A percentile compares a stretch with the other conserved stretches of the same genome.
These are phyloP conservation scores for Grosmannia clavigera DNA, from an alignment of 2,329 filamentous ascomycete species.

Conservation along the genomic window DNA sequence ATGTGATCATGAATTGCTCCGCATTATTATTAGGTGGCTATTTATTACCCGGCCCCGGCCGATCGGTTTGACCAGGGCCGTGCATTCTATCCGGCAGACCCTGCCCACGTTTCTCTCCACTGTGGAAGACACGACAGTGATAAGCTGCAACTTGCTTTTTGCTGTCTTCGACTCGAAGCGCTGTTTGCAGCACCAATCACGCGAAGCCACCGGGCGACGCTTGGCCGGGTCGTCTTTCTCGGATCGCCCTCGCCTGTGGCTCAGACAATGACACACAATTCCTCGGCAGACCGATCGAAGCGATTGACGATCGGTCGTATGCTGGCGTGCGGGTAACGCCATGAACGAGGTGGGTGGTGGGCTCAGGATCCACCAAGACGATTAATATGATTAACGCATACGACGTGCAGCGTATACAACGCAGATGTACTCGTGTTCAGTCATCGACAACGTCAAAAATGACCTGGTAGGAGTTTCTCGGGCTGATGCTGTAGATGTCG, in stretches of 20 bases:
- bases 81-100: not conserved
- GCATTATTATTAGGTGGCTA: not conserved
- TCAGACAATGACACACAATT: not conserved
- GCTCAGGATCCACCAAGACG: not conserved
- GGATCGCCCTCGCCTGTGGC: not conserved
- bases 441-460: conserved; percentile 14
- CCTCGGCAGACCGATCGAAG: not conserved
- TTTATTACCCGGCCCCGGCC: not conserved
- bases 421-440: not conserved
- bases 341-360: not conserved
- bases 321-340: not conserved
- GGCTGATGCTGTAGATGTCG: conserved; percentile 25
- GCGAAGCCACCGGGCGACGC: not conserved
- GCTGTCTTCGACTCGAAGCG: not conserved
- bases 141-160: not conserved
- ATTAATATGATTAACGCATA: too few relatives aligned
- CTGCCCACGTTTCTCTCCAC: not conserved
- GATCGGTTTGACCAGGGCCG: not conserved
- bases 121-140: too few relatives aligned
- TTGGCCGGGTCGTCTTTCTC: not conserved
- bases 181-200: not conserved
- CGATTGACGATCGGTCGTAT: not conserved
- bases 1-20: not conserved
- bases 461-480: conserved; percentile 28
- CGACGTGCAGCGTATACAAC: too few relatives aligned